Conservation (phyloP, 495 filamentous ascomycete species). For the Talaromyces thailandensis region DNA sequence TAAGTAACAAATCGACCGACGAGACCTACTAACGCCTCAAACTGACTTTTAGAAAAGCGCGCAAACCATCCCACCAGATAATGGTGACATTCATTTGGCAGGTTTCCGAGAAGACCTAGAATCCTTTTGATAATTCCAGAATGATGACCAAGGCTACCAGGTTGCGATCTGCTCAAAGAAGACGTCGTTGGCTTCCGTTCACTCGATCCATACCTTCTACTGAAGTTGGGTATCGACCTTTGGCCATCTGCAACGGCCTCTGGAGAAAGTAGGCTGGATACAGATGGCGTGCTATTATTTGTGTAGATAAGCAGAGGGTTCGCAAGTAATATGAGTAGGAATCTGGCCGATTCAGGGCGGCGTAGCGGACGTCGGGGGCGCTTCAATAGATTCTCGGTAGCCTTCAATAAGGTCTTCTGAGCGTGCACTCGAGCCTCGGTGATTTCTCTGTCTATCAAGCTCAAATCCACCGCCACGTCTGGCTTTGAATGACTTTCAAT, state of each 20-base stretch:
- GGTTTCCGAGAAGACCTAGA: conserved; percentile 69
- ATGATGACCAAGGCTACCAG: conserved; percentile 46
- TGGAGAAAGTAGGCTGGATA: neutral
- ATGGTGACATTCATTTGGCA: conserved; percentile 68
- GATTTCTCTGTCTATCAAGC: conserved; percentile 50
- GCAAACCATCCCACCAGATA: conserved; percentile 83
- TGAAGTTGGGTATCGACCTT: conserved; percentile 2
- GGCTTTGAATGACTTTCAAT: conserved; percentile 15
- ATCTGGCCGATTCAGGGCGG: conserved; percentile 63
- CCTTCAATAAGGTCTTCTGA: conserved; percentile 66
- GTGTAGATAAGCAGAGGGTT: conserved; percentile 65
- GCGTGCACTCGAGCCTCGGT: conserved; percentile 59
- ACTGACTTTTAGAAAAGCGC: conserved; percentile 56
- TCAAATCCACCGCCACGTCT: conserved; percentile 23
- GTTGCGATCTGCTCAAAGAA: conserved; percentile 10
- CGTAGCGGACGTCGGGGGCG: conserved; percentile 66
- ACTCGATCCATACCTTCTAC: neutral
- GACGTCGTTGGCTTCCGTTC: conserved; percentile 19
- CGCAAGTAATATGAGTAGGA: conserved; percentile 73
- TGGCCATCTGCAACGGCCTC: conserved; percentile 10
- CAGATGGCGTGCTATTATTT: conserved; percentile 12
- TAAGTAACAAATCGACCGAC: conserved; percentile 76
- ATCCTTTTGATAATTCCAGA: conserved; percentile 85
- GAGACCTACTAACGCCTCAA: conserved; percentile 67
- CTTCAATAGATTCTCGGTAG: conserved; percentile 77